Evolutionary conservation across 2,329 filamentous ascomycete species (phyloP).

Genomic region (Tothia fuscella): DNA sequence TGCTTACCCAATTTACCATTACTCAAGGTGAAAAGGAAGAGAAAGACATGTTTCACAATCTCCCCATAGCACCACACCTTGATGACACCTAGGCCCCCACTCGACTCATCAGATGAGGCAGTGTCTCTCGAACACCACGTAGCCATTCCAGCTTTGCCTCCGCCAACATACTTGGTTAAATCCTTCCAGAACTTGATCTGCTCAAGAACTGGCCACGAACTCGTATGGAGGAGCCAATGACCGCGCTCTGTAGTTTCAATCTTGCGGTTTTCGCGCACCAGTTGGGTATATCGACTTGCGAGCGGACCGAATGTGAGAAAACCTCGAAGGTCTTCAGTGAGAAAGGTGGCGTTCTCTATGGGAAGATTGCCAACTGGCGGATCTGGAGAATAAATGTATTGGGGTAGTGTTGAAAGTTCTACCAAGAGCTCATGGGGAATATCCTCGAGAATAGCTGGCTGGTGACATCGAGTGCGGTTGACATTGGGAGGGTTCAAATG

Average conservation of each 20-base stretch:
- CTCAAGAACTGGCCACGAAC: not conserved
- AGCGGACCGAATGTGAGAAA: not conserved
- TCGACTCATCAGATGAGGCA: conserved; percentile 1
- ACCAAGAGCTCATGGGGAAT: not conserved
- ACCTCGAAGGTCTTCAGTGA: not conserved
- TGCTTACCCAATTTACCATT: not conserved
- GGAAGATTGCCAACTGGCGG: not conserved
- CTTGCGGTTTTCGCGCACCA: not conserved
- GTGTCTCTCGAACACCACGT: conserved; percentile 2
- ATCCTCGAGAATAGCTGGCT: not conserved
- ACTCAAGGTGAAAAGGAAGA: not conserved
- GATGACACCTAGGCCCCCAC: conserved; percentile 1
- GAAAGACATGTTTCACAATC: conserved; percentile 5
- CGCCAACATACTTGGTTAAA: not conserved
- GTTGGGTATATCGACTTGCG: not conserved
- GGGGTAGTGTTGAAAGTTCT: not conserved
- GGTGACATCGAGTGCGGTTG: not conserved
- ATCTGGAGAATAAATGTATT: conserved; percentile 3
- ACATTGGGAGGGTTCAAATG: not conserved
- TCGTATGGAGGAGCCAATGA: conserved; percentile 2
- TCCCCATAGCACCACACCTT: conserved; percentile 4
- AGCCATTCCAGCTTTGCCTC: conserved; percentile 2
- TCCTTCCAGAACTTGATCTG: conserved; percentile 8
- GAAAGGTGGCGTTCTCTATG: not conserved
- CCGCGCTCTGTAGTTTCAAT: conserved; percentile 1